phyloP scores from a whole-genome alignment of 441 rosid genomes.

The Melastoma candidum region DNA sequence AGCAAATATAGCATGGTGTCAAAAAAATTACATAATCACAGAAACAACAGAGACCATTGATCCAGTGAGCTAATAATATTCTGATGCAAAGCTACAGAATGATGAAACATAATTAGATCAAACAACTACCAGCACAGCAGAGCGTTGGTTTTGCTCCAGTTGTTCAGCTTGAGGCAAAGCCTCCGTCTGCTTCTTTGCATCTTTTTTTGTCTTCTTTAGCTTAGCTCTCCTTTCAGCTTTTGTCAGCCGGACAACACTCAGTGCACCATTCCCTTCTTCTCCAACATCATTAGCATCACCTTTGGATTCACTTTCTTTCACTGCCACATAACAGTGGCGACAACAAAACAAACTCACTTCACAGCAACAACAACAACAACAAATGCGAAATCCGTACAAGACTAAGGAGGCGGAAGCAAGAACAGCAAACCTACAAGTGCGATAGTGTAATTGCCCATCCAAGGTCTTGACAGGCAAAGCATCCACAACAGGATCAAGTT shows the following conservation, averaged over 20 bases:
- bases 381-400: neutral
- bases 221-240: conserved; percentile 78
- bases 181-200: conserved; percentile 58
- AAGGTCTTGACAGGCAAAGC: conserved; percentile 74
- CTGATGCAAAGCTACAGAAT: neutral
- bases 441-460: conserved; percentile 65
- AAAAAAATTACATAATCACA: neutral
- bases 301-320: conserved; percentile 23
- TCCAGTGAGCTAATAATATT: neutral
- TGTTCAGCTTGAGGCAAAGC: conserved; percentile 25
- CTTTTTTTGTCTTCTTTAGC: conserved; percentile 65
- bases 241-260: conserved; percentile 29
- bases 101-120: neutral
- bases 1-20: conserved; percentile 4
- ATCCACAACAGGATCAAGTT: conserved; percentile 54
- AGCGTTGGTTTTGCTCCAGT: conserved; percentile 50
- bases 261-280: conserved; percentile 18
- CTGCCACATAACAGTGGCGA: conserved; percentile 27
- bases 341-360: neutral
- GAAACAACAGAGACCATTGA: neutral
- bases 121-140: conserved; percentile 58
- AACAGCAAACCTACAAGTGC: conserved; percentile 28
- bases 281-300: conserved; percentile 11
- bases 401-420: neutral
- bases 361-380: neutral